Evolutionary conservation across 164 flowering plant species (phyloP), one percentile per base, ranked within the genome.

Genomic region (Chimonanthus praecox): DNA sequence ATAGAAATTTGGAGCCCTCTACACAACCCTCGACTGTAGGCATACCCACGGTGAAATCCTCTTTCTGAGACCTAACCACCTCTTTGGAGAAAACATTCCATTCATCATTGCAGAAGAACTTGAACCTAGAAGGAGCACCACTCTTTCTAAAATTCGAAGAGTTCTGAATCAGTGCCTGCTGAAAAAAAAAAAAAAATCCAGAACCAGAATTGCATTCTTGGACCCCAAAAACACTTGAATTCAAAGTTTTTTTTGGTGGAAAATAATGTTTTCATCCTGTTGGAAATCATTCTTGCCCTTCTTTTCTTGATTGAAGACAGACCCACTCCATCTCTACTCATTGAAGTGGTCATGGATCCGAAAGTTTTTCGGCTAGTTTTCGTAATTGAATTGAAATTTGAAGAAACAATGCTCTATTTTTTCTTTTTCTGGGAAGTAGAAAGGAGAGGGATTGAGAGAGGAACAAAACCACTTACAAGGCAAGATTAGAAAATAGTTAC

Each of bases 121-220:
- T 58, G 73, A 76, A 54, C 58, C 78, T 71, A 6, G 74, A 67
- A 7, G 74, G 74, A 15, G n/a, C 21, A 1, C 71, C 74, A 20
- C 74, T 76, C 5, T 46, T 66, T 15, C 47, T 58, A 15, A 76
- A 76, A 43, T 71, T 76, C 18, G 69, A 43, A 58, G 18, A 58
- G 49, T 76, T 76, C 67, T 49, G 66, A 4, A 81, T 13, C 78
- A 84, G n/a, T 5, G 67, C 58, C 58, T 60, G 49, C 11, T 49
- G 49, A 16, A 49, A 60, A 71, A 61, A 76, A 49, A 20, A 20
- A 20, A 20, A 20, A 20, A 20, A 20, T 60, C 67, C 49, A 47
- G 67, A 60, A 3, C 11, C 58, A 3, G 16, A 43, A 68, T 48
- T 67, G 65, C 74, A 71, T 60, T 66, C 58, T 2, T 58, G 49